Base-by-base conservation (phyloP, 78 protist species). In the Isochrysis galbana region DNA sequence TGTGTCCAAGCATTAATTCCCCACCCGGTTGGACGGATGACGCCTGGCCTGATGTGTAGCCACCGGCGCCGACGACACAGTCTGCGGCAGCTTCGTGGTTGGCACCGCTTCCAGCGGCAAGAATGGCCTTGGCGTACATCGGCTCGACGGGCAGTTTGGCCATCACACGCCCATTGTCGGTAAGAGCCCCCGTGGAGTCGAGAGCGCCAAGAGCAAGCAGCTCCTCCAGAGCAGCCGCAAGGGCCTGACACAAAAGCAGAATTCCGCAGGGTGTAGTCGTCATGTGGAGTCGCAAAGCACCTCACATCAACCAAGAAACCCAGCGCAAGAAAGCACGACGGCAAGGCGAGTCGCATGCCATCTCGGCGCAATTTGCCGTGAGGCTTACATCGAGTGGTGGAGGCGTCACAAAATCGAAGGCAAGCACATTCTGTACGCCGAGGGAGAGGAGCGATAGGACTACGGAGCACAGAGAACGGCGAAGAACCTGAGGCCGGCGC, bases 401-500 rank as follows among this genome's bases (percentile, higher is more conserved):
- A 61, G 97, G 96, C n/a, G 96, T 67, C 10, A 97, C 32, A 44
- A 93, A 97, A 45, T 95, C 98, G 46, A 98, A 98, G 67, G 86
- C 61, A 42, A 93, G 23, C 11, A 97, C 54, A 80, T 97, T 89
- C 83, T 93, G 94, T 19, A 97, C 96, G 32, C 97, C 23, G 80
- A 48, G 80, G 98, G 41, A 88, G 93, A 95, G 93, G 46, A 98
- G 96, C 86, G 91, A 94, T 42, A 99, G 95, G 26, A 99, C 97
- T 0, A 96, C 97, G 32, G 70, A 54, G 42, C 84, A 42, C 34
- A 93, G 90, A 47, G 83, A 74, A 36, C 92, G 54, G n/a, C 99
- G 96, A 46, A 97, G 98, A 41, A 99, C 98, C 80, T 99, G 99
- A 22, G 99, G 99, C 94, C 14, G 1, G n/a, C 46, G 36, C n/a